These are phyloP conservation scores for Paecilomyces formosus DNA, from an alignment of 2,329 filamentous ascomycete species.

Conservation along the genomic window DNA sequence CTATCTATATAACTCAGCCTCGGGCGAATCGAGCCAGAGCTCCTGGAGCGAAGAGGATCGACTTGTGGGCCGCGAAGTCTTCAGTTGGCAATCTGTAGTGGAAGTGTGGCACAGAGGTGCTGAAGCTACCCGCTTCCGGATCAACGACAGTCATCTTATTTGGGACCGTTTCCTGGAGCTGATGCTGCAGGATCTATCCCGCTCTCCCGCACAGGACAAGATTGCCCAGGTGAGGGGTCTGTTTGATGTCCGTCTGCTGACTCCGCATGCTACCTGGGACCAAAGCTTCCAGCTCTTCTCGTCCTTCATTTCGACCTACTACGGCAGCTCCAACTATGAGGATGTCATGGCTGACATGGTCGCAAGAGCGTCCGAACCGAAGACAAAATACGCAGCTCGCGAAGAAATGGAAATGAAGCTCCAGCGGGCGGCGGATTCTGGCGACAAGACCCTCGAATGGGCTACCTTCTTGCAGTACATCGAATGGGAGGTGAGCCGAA, in stretches of 20 bases:
- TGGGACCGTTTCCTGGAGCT: constrained; percentile 56
- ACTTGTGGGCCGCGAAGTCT: constrained; percentile 51
- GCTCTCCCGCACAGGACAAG: constrained; percentile 40
- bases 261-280: constrained; percentile 54
- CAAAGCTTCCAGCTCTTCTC: constrained; percentile 54
- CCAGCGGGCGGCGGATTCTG: constrained; percentile 43
- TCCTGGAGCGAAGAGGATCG: constrained; percentile 51
- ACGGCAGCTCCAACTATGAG: constrained; percentile 45
- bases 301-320: constrained; percentile 51
- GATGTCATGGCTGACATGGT: constrained; percentile 51
- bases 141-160: constrained; percentile 54
- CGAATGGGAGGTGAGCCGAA: constrained; percentile 69
- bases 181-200: constrained; percentile 45
- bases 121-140: constrained; percentile 51
- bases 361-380: constrained; percentile 44
- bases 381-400: constrained; percentile 46
- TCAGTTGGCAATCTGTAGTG: constrained; percentile 49
- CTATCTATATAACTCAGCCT: constrained; percentile 47
- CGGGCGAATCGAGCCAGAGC: constrained; percentile 32
- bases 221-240: constrained; percentile 42
- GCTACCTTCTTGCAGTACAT: constrained; percentile 60
- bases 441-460: constrained; percentile 48
- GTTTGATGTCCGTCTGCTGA: constrained; percentile 49
- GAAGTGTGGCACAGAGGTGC: constrained; percentile 50
- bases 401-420: constrained; percentile 49